Evolutionary conservation across 768 basidiomycete species (phyloP).

Genomic region (Hygrophorus pudorinus): DNA sequence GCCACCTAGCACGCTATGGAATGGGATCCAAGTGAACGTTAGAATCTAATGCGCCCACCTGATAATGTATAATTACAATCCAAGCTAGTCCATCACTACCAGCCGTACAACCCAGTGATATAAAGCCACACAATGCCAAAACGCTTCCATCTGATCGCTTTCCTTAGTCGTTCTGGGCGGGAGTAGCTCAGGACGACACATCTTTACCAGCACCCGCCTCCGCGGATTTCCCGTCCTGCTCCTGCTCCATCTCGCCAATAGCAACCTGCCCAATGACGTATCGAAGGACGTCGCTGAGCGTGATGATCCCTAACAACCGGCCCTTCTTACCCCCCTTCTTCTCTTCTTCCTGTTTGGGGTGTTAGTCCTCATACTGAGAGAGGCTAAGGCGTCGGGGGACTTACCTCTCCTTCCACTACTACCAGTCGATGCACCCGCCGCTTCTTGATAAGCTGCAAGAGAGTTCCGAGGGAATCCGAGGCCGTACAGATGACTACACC

Average conservation of each 20-base stretch:
- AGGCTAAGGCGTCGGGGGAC: slow-evolving; percentile 12
- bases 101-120: too few relatives aligned
- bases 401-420: slow-evolving; percentile 85
- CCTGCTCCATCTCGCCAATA: slow-evolving; percentile 33
- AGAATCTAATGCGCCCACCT: too few relatives aligned
- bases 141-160: too few relatives aligned
- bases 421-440: slow-evolving; percentile 91
- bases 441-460: slow-evolving; percentile 87
- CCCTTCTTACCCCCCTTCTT: slow-evolving; percentile 74
- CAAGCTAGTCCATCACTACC: too few relatives aligned
- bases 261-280: slow-evolving; percentile 67
- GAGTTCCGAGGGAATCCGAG: slow-evolving; percentile 81
- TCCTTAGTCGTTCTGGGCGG: too few relatives aligned
- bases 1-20: too few relatives aligned
- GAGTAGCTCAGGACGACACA: slow-evolving; percentile 12
- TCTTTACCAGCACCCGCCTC: not conserved
- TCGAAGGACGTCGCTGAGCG: slow-evolving; percentile 78
- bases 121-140: too few relatives aligned
- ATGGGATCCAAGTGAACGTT: too few relatives aligned
- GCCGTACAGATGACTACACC: slow-evolving; percentile 96
- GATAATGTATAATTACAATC: too few relatives aligned
- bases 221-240: slow-evolving; percentile 1
- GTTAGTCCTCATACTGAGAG: slow-evolving; percentile 2
- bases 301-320: slow-evolving; percentile 76
- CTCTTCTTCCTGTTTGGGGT: slow-evolving; percentile 58